Evolutionary conservation across 148 eudicot genomes (phyloP), one percentile per base, ranked within the genome.

Genomic region (Pharnaceum exiguum): DNA sequence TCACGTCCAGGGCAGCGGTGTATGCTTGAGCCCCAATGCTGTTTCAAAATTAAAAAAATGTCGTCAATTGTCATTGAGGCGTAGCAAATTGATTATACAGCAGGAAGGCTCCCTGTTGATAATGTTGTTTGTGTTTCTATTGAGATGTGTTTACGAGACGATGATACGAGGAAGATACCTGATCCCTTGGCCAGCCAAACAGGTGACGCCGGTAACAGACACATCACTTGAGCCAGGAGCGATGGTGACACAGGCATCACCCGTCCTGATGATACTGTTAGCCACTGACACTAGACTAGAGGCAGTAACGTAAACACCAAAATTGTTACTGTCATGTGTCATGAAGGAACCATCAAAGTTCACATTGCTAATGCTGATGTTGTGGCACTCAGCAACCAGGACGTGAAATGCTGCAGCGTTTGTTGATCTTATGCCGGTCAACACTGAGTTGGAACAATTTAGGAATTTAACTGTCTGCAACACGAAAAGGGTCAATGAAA

Each of bases 181-280:
- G 30, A 85, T 70, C 18, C 95, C 95, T 18, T 70, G 85, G 40
- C 96, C 87, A 0, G 83, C 74, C 8, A 76, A 83, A 47, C 96
- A 87, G 19, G 55, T 47, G 44, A 87, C 30, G 3, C 54, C 42
- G 0, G 67, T 24, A 37, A 82, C 28, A 1, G 37, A 11, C 19
- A 84, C 35, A 22, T 71, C 52, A 3, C 37, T 44, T 13, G 66
- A 61, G 18, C 88, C 90, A 4, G 78, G 78, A 2, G 88, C 82
- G 1, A 84, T 13, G 3, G 83, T 73, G 57, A 87, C 51, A 36
- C 96, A 87, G 10, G 79, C 85, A 29, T 79, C 86, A 3, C 88
- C 84, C 0, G 84, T 73, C 23, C 72, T 73, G 12, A 87, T 77
- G 5, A 28, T 10, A 15, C 69, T 46, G 43, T 75, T 45, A 0